phyloP scores from a whole-genome alignment of 2,329 filamentous ascomycete genomes.

The Penicillium vulpinum region DNA sequence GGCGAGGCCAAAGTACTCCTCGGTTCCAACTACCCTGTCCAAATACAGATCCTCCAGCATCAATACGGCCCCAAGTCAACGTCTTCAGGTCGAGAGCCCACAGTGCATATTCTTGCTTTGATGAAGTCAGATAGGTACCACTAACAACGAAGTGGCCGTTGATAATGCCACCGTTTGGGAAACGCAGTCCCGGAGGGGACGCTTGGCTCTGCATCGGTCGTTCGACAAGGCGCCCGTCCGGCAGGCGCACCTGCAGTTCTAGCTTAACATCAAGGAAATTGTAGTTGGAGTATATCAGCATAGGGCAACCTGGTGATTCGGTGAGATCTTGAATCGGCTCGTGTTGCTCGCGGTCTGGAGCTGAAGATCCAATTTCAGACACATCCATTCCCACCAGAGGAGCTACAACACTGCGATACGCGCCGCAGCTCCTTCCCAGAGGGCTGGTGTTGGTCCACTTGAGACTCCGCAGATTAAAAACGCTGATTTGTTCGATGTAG shows the following conservation, averaged over 20 bases:
- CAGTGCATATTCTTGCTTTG: constrained; percentile 95
- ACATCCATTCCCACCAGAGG: constrained; percentile 60
- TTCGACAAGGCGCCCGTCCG: constrained; percentile 81
- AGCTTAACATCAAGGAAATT: constrained; percentile 97
- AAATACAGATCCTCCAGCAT: constrained; percentile 91
- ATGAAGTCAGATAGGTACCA: constrained; percentile 94
- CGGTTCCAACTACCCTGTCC: constrained; percentile 98
- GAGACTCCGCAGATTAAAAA: constrained; percentile 92
- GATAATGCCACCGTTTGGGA: constrained; percentile 93
- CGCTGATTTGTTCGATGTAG: constrained; percentile 98
- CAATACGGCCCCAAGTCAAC: constrained; percentile 91
- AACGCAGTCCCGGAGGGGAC: constrained; percentile 87
- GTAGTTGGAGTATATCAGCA: constrained; percentile 99
- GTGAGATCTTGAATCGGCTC: constrained; percentile 30
- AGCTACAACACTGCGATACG: constrained; percentile 92
- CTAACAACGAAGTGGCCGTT: constrained; percentile 97
- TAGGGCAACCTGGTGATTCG: constrained; percentile 55
- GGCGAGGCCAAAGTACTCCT: constrained; percentile 85
- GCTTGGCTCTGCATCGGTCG: constrained; percentile 80
- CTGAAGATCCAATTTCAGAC: constrained; percentile 46
- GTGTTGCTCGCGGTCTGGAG: constrained; percentile 41
- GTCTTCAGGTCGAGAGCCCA: constrained; percentile 91
- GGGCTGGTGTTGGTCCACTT: constrained; percentile 92
- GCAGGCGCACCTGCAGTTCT: constrained; percentile 82
- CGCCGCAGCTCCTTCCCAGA: constrained; percentile 88